A percentile compares a stretch with the other conserved stretches of the same genome.
phyloP scores from a whole-genome alignment of 306 rosid species.

The Mimosa bimucronata region DNA sequence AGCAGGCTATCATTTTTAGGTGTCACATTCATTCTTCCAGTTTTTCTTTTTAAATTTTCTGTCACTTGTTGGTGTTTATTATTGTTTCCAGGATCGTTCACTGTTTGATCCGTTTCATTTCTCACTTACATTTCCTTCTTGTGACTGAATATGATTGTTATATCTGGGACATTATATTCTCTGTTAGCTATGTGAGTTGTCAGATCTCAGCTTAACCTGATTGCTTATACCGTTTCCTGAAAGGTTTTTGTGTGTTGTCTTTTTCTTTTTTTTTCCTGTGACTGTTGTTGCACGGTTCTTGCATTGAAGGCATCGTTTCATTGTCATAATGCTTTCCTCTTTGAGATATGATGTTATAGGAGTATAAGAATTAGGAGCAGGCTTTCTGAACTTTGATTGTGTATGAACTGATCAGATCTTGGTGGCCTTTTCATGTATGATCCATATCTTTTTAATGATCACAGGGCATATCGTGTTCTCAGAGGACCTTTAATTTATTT shows the following conservation, averaged over 20 bases:
- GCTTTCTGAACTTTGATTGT: not conserved
- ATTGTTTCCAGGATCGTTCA: not conserved
- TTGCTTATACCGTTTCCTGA: not conserved
- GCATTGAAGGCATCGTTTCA: not conserved
- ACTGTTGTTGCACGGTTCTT: not conserved
- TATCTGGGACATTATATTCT: not conserved
- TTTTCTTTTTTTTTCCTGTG: too few relatives aligned
- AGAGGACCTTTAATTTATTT: not conserved
- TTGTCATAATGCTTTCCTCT: not conserved
- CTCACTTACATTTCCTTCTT: not conserved
- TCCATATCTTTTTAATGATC: not conserved
- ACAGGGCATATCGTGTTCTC: not conserved
- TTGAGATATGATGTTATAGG: not conserved
- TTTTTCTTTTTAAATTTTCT: not conserved
- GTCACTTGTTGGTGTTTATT: not conserved
- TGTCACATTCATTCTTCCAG: not conserved
- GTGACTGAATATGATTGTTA: not conserved
- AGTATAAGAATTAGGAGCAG: not conserved
- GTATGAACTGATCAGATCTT: not conserved
- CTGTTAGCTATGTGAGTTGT: too few relatives aligned
- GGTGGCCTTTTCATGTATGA: not conserved
- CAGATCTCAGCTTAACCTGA: too few relatives aligned
- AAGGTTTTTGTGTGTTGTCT: not conserved
- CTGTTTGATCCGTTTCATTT: not conserved
- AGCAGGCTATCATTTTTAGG: not conserved